Evolutionary conservation across 1,284 basidiomycete species (phyloP), one percentile per base, ranked within the genome.

Genomic region (Lentinula novae-zelandiae): DNA sequence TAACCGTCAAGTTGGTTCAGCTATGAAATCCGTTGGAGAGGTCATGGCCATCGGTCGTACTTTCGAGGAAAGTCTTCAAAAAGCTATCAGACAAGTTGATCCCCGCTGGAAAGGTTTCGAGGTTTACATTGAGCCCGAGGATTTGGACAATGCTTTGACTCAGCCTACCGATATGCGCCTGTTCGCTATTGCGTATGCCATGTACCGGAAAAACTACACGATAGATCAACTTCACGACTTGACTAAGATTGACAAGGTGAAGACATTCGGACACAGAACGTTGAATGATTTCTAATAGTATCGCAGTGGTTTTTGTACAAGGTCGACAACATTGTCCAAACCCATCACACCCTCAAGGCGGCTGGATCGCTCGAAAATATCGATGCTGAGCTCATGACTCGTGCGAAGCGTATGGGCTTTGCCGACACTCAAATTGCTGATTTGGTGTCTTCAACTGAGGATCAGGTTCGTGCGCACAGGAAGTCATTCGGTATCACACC

Each of bases 11-110:
- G 89, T 99, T 58, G 96, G 97, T 42, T 98, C 96, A 2, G 87
- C 95, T 31, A 99, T 99, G 97, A 99, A 99, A 78, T 96, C 93
- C 27, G 97, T 99, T 62, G 97, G 97, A 64, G 97, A 99, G 75
- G 96, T 99, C 69, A 99, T 99, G 97, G 96, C 96, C 65, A 98
- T 99, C 67, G 97, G 97, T 53, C 91, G 97, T 67, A 99, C 97
- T 0, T 99, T 98, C 68, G 97, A 99, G 77, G 97, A 99, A 77
- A 95, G 92, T 70, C 82, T 99, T 71, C 97, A 99, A 75, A 99
- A 99, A 80, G 97, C 97, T 57, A 93, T 99, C 67, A 90, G 97
- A 67, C 95, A 97, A 80, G 90, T 99, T 38, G 96, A 98, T 73
- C 96, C 96, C 51, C 86, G 90, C 31, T 90, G 88, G 88, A 86